Evolutionary conservation across 371 early-diverging fungal species (phyloP).

Genomic region (Mortierella polycephala): DNA sequence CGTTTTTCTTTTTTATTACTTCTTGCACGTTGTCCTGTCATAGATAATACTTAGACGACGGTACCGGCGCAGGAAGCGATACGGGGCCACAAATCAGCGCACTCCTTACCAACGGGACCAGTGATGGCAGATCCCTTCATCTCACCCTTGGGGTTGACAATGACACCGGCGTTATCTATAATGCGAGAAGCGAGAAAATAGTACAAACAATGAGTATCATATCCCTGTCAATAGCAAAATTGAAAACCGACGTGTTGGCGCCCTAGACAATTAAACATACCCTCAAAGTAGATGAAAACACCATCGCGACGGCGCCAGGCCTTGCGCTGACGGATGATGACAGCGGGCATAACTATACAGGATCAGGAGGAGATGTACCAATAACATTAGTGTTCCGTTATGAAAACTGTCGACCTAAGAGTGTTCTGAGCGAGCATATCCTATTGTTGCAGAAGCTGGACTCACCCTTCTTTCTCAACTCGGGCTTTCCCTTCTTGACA

Average conservation of each 20-base stretch:
- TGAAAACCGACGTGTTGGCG: too few relatives aligned
- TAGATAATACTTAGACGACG: slow-evolving; percentile 69
- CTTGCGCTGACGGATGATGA: slow-evolving; percentile 99
- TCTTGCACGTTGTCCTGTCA: neutral
- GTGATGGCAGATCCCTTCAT: slow-evolving; percentile 99
- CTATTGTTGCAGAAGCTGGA: neutral
- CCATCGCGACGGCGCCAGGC: slow-evolving; percentile 99
- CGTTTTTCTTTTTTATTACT: slow-evolving; percentile 1
- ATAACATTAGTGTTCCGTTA: neutral
- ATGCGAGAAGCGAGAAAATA: neutral
- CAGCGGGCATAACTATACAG: slow-evolving; percentile 94
- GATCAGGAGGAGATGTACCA: neutral
- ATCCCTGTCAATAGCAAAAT: neutral
- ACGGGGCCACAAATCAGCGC: slow-evolving; percentile 99
- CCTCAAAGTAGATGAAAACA: slow-evolving; percentile 98
- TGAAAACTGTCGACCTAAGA: too few relatives aligned
- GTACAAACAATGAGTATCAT: neutral
- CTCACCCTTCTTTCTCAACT: slow-evolving; percentile 99
- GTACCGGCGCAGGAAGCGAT: slow-evolving; percentile 98
- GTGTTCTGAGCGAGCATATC: neutral
- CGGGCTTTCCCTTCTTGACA: slow-evolving; percentile 99
- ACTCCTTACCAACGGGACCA: slow-evolving; percentile 99
- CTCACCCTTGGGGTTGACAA: slow-evolving; percentile 99
- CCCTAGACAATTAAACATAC: slow-evolving; percentile 56
- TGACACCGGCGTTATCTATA: slow-evolving; percentile 96